Conservation (phyloP, 768 basidiomycete species). For the Gymnopilus junonius region DNA sequence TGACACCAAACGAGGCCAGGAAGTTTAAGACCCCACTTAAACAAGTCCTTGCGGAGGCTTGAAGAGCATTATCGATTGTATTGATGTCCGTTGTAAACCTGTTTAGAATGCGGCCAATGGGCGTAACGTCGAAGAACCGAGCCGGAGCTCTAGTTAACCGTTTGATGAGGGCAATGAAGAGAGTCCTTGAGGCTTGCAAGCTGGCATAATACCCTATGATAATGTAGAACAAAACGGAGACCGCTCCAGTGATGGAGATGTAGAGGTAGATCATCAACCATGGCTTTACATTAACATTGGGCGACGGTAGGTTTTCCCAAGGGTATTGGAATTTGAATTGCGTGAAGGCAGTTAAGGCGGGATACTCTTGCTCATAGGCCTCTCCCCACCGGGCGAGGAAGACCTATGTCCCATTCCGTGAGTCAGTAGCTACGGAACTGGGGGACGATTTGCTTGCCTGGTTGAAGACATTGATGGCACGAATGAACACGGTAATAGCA, state of each 20-base stretch:
- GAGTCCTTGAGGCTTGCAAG: slow-evolving; percentile 63
- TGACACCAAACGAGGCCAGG: slow-evolving; percentile 63
- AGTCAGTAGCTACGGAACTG: not conserved
- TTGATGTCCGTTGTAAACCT: slow-evolving; percentile 81
- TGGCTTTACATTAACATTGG: slow-evolving; percentile 60
- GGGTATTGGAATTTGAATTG: slow-evolving; percentile 34
- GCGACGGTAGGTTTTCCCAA: slow-evolving; percentile 59
- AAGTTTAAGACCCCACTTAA: slow-evolving; percentile 64
- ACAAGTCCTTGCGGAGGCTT: slow-evolving; percentile 57
- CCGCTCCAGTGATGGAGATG: slow-evolving; percentile 63
- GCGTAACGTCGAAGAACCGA: slow-evolving; percentile 76
- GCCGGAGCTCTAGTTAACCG: slow-evolving; percentile 65
- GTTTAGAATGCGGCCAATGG: slow-evolving; percentile 79
- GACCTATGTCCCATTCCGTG: slow-evolving; percentile 40
- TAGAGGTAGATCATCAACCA: slow-evolving; percentile 70
- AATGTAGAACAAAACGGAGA: slow-evolving; percentile 57
- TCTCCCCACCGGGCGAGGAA: slow-evolving; percentile 74
- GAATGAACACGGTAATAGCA: slow-evolving; percentile 55
- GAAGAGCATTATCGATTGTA: slow-evolving; percentile 69
- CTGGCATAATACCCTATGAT: slow-evolving; percentile 71
- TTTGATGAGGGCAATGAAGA: slow-evolving; percentile 59
- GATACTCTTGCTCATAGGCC: slow-evolving; percentile 52
- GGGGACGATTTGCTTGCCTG: slow-evolving; percentile 45
- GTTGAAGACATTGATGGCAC: slow-evolving; percentile 57
- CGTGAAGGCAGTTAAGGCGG: slow-evolving; percentile 14